Percentiles rank a stretch among this genome's conserved stretches.
Evolutionary conservation across 768 basidiomycete genomes (phyloP).

Genomic region (Phylloporus scabripes): DNA sequence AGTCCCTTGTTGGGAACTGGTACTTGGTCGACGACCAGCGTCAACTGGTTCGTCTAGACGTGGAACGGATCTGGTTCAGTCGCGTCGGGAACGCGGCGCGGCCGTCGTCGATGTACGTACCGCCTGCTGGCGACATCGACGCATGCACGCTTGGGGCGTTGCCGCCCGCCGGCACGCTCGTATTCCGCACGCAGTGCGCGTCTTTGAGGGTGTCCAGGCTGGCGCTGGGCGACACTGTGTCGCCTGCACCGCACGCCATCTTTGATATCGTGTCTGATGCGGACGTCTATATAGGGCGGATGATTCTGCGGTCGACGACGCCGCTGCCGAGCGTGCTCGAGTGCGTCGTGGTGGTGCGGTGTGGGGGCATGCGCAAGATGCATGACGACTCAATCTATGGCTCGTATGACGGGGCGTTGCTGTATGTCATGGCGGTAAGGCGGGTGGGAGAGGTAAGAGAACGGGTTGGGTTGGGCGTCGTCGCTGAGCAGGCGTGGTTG

Average conservation of each 20-base stretch:
- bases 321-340: background rate
- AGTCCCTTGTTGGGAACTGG: background rate
- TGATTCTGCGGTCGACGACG: background rate
- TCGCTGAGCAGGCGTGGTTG: background rate
- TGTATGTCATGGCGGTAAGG: background rate
- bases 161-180: background rate
- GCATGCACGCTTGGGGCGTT: background rate
- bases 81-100: background rate
- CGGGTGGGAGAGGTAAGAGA: background rate
- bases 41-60: background rate
- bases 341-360: background rate
- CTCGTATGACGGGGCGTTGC: background rate
- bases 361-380: too few species aligned
- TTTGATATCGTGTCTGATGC: background rate
- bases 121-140: background rate
- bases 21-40: background rate
- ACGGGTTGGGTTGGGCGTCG: background rate
- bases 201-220: background rate
- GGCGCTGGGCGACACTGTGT: background rate
- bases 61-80: background rate
- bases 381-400: background rate
- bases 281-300: background rate
- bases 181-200: background rate
- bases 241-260: background rate
- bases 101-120: background rate